Evolutionary conservation across 257 asterid species (phyloP).

Genomic region (Perilla frutescens): DNA sequence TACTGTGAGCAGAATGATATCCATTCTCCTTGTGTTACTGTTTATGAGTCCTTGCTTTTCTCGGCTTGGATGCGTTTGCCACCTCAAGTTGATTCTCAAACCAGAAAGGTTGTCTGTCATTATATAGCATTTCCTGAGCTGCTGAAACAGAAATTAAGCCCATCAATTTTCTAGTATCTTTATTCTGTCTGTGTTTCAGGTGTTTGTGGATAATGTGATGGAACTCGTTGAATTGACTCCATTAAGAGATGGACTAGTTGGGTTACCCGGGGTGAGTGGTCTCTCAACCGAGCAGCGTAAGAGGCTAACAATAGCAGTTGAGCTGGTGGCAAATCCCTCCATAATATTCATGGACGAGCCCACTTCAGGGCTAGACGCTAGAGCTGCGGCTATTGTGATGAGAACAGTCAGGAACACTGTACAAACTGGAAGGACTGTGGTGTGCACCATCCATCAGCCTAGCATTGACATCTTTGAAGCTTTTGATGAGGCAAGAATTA

Average conservation of each 20-base stretch:
- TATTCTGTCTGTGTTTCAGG: constrained; percentile 32
- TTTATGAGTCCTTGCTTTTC: constrained; percentile 61
- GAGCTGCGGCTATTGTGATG: constrained; percentile 80
- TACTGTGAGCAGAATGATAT: constrained; percentile 76
- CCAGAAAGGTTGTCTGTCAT: constrained; percentile 51
- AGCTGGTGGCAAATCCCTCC: constrained; percentile 74
- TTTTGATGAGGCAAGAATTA: constrained; percentile 58
- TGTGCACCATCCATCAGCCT: constrained; percentile 81
- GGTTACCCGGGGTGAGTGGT: constrained; percentile 67
- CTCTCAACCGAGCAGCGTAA: constrained; percentile 77
- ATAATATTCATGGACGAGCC: constrained; percentile 81
- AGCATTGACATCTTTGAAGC: constrained; percentile 76
- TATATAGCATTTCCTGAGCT: no score
- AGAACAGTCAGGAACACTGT: constrained; percentile 73
- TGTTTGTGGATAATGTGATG: constrained; percentile 65
- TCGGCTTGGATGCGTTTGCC: constrained; percentile 75
- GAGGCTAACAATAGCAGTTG: constrained; percentile 74
- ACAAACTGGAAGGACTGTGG: constrained; percentile 69
- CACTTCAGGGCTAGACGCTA: constrained; percentile 74
- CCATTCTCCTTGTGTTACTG: constrained; percentile 72
- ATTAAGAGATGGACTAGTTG: constrained; percentile 60
- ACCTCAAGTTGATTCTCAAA: constrained; percentile 42
- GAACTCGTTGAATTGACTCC: constrained; percentile 67
- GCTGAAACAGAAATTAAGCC: no score
- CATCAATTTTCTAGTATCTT: no score